A percentile compares a stretch with the other conserved stretches of the same genome.
These are phyloP conservation scores for Talaromyces albobiverticillius DNA, from an alignment of 2,329 filamentous ascomycete genomes.

Conservation along the genomic window DNA sequence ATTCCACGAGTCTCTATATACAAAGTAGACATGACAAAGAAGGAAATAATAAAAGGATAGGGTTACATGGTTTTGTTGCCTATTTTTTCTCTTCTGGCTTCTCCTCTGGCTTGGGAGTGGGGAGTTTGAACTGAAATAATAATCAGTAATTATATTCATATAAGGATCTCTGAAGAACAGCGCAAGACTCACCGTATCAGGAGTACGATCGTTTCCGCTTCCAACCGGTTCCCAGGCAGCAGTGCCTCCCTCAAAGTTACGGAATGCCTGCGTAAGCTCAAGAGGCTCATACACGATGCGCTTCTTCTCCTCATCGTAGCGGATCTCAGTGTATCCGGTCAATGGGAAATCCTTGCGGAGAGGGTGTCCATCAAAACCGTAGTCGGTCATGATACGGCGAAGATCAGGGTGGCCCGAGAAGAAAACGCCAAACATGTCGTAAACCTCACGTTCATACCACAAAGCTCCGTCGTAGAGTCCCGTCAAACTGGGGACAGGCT, in stretches of 20 bases:
- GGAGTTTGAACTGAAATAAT: slow-evolving; percentile 78
- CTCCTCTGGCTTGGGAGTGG: slow-evolving; percentile 91
- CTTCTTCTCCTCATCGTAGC: slow-evolving; percentile 99
- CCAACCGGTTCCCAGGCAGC: slow-evolving; percentile 70
- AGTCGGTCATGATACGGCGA: slow-evolving; percentile 97
- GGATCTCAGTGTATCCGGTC: slow-evolving; percentile 95
- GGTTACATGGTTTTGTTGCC: slow-evolving; percentile 33
- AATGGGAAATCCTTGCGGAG: slow-evolving; percentile 97
- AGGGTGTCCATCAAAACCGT: slow-evolving; percentile 97
- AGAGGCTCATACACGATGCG: slow-evolving; percentile 96
- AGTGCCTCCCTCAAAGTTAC: slow-evolving; percentile 92
- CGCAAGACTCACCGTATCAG: slow-evolving; percentile 59
- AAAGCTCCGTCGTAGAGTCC: slow-evolving; percentile 90
- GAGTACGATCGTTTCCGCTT: slow-evolving; percentile 71
- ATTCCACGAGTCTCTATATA: slow-evolving; percentile 32
- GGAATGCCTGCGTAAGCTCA: slow-evolving; percentile 96
- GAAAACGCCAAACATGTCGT: slow-evolving; percentile 96
- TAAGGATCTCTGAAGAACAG: background rate
- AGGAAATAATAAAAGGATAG: slow-evolving; percentile 26
- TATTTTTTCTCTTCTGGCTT: slow-evolving; percentile 92
- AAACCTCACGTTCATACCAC: slow-evolving; percentile 98
- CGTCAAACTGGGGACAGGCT: slow-evolving; percentile 85
- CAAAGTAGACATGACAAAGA: slow-evolving; percentile 30
- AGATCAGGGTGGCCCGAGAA: slow-evolving; percentile 94
- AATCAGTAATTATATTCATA: background rate